Base-by-base conservation (phyloP, 179 eudicot genomes). In the Nepenthes alata region DNA sequence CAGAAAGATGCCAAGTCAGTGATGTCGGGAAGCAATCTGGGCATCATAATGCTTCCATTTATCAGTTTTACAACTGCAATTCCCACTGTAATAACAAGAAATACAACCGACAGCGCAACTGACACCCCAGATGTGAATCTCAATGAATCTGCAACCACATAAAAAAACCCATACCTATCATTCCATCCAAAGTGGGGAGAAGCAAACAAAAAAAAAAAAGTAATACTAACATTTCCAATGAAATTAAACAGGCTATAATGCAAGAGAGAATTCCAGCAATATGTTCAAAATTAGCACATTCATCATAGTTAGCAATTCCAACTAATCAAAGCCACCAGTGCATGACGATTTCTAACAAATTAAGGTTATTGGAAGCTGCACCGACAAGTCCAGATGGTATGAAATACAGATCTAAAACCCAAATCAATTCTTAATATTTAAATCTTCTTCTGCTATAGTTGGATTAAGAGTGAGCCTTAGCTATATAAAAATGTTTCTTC, bases 71-170 rank as follows among this genome's bases (percentile, higher is more conserved):
- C 57, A 41, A 80, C 64, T 2, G 91, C 58, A 44, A 85, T 83
- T 57, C 81, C 90, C 47, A 70, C 83, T 59, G 73, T 68, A 35
- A 82, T 78, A 25, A 80, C 83, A 47, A 84, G 81, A 60, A 84
- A 84, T 49, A 80, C 80, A 55, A 82, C 69, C 10, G 90, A 87
- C 66, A 84, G 72, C 38, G 72, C 85, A 72, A 84, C 85, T 12
- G 87, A 77, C 60, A 84, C 70, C 10, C 83, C 81, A 7, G 90
- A 84, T 34, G 87, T 80, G 75, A 80, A 78, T 36, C 76, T 74
- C 64, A 84, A 67, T 55, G 90, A 80, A 76, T 84, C 90, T 84
- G 90, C 69, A 77, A 61, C 38, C 35, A 65, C 15, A 62, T 53
- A 54, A 56, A 63, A 35, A 37, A 12, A 57, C 51, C n/a, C 53